A percentile compares a stretch with the other conserved stretches of the same genome.
phyloP scores from a whole-genome alignment of 1,139 yeast genomes.

The Saccharomyces hybrid region DNA sequence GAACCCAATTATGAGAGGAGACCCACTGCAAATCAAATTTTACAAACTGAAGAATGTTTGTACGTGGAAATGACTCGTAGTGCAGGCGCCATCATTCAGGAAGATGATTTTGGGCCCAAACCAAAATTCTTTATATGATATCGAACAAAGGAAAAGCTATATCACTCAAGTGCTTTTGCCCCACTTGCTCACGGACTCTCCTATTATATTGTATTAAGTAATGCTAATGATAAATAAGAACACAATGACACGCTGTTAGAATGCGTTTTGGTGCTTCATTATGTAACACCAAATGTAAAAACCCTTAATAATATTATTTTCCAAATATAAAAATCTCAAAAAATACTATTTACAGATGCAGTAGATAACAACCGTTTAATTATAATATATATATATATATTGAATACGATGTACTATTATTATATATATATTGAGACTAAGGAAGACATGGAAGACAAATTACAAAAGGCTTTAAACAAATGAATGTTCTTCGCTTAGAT shows the following conservation, averaged over 20 bases:
- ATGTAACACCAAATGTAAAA: not conserved
- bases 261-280: not conserved
- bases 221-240: not conserved
- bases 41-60: slow-evolving; percentile 63
- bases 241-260: not conserved
- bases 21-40: slow-evolving; percentile 66
- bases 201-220: not conserved
- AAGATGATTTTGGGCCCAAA: slow-evolving; percentile 90
- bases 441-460: slow-evolving; percentile 5
- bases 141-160: not conserved
- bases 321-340: not conserved
- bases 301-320: not conserved
- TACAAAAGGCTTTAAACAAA: not conserved
- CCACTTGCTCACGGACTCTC: not conserved
- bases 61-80: slow-evolving; percentile 76
- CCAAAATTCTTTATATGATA: slow-evolving; percentile 34
- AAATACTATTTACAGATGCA: not conserved
- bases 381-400: slow-evolving; percentile 1
- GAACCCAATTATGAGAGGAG: slow-evolving; percentile 77
- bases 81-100: slow-evolving; percentile 93
- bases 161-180: slow-evolving; percentile 4
- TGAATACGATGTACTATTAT: slow-evolving; percentile 1
- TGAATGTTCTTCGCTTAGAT: slow-evolving; percentile 47
- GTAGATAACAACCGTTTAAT: slow-evolving; percentile 2
- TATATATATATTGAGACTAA: slow-evolving; percentile 7